These are phyloP conservation scores for Nemania abortiva DNA, from an alignment of 2,329 filamentous ascomycete species.

Conservation along the genomic window DNA sequence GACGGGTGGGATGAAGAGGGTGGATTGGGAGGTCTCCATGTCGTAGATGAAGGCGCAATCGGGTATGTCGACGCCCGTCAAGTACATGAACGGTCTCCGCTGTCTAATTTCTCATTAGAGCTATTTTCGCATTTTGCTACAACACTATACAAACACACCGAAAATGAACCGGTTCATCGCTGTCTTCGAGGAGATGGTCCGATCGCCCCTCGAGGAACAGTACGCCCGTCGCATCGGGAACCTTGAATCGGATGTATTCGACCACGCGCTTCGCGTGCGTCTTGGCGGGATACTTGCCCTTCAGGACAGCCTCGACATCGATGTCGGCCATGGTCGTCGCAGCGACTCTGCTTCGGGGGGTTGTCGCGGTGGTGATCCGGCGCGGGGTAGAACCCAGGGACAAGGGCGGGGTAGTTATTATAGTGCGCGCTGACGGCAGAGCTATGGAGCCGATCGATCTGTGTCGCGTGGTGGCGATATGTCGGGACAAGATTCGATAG, in stretches of 20 bases:
- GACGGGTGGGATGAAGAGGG: conserved; percentile 90
- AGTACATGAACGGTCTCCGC: conserved; percentile 93
- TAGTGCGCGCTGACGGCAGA: background rate
- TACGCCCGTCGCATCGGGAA: conserved; percentile 74
- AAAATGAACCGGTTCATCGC: conserved; percentile 85
- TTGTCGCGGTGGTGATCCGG: conserved; percentile 33
- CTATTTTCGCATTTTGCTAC: background rate
- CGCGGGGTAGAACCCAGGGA: conserved; percentile 35
- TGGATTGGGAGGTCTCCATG: conserved; percentile 77
- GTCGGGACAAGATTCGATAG: conserved; percentile 5
- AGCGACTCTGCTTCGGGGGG: conserved; percentile 28
- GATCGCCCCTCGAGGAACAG: conserved; percentile 91
- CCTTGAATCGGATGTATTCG: conserved; percentile 76
- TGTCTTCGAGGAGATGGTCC: conserved; percentile 87
- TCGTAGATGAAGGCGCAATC: conserved; percentile 88
- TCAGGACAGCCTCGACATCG: conserved; percentile 65
- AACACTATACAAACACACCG: conserved; percentile 63
- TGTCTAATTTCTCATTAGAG: conserved; percentile 66
- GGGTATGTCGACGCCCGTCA: conserved; percentile 83
- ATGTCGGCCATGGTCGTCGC: conserved; percentile 48
- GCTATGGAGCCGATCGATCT: background rate
- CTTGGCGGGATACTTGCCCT: conserved; percentile 84
- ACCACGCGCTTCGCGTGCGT: conserved; percentile 86
- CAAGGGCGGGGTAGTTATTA: conserved; percentile 43
- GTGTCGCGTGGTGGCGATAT: conserved; percentile 2